Base-by-base conservation (phyloP, 2,329 filamentous ascomycete genomes). In the Colletotrichum spaethianum region DNA sequence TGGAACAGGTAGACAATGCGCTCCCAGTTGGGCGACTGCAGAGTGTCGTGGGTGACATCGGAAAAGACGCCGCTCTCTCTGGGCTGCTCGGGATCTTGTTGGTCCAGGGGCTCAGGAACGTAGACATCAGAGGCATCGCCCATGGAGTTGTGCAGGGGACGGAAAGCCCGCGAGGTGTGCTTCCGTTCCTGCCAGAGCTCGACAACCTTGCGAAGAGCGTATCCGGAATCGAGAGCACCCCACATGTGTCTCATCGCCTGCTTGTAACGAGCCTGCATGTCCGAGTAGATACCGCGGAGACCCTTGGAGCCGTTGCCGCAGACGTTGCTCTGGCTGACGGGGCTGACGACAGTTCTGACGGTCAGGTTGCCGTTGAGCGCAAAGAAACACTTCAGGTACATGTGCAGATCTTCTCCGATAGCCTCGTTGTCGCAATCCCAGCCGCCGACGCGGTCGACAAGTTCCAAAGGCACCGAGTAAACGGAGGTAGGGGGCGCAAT, bases 381-480 rank as follows among this genome's bases (percentile, higher is more conserved):
- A 75, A 94, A 94, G 83, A 94, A 94, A 79, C 91, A 93, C 84
- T 94, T 94, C 74, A 94, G 86, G 78, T 93, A 93, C 92, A 94
- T 94, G 83, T 94, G 92, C 77, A 94, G 81, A 77, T 94, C 92
- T 80, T 94, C 92, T 53, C 92, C 92, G 75, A 94, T 94, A 26
- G 92, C 92, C 73, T 93, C 92, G 1, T 89, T 86, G 63, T 89
- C 91, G 65, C 89, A 89, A 78, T 94, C 92, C 92, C 92, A 94
- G 33, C 92, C 92, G 12, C 91, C 91, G 38, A 93, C 92, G 36
- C 89, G 86, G 76, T 93, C 91, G 50, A 92, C 88, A 20, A 94
- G 82, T 56, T 89, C 86, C 50, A 94, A 86, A 1, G 92, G 90
- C 0, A 94, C 80, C 6, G 92, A 93, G 78, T 94, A 94, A 42